Conservation (phyloP, 805 yeast genomes). For the Kregervanrija fluxuum region DNA sequence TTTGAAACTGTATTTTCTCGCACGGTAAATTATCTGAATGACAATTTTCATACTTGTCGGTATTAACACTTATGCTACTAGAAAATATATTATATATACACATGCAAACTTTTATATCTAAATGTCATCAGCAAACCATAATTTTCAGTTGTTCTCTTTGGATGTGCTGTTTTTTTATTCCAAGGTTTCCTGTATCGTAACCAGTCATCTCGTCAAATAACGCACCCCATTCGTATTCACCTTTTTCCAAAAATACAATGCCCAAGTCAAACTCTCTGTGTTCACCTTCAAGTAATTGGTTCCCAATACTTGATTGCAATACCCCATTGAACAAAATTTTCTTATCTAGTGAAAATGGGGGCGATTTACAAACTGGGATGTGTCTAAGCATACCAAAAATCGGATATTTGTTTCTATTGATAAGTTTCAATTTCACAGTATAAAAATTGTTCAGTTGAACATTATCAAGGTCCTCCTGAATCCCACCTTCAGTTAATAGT, state of each 20-base stretch:
- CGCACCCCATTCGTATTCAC: conserved; percentile 78
- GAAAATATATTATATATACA: too few relatives aligned
- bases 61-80: too few relatives aligned
- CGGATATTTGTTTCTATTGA: conserved; percentile 36
- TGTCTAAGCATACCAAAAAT: conserved; percentile 56
- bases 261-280: conserved; percentile 40
- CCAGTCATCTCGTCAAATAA: conserved; percentile 41
- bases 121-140: conserved; percentile 11
- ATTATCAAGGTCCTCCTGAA: conserved; percentile 17
- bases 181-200: conserved; percentile 15
- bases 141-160: conserved; percentile 32
- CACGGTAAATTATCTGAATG: too few relatives aligned
- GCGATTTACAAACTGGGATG: conserved; percentile 36
- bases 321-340: conserved; percentile 67
- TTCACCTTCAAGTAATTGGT: conserved; percentile 36
- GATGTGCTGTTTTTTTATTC: conserved; percentile 27
- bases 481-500: conserved; percentile 14
- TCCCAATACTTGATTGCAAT: conserved; percentile 47
- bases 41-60: too few relatives aligned
- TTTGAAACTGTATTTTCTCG: too few relatives aligned
- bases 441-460: conserved; percentile 43
- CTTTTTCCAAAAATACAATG: conserved; percentile 62
- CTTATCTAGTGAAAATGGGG: conserved; percentile 36
- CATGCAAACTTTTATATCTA: too few relatives aligned
- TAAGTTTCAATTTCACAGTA: conserved; percentile 40